Evolutionary conservation across 805 yeast genomes (phyloP).

Genomic region (Saccharomycopsis fibuligera): DNA sequence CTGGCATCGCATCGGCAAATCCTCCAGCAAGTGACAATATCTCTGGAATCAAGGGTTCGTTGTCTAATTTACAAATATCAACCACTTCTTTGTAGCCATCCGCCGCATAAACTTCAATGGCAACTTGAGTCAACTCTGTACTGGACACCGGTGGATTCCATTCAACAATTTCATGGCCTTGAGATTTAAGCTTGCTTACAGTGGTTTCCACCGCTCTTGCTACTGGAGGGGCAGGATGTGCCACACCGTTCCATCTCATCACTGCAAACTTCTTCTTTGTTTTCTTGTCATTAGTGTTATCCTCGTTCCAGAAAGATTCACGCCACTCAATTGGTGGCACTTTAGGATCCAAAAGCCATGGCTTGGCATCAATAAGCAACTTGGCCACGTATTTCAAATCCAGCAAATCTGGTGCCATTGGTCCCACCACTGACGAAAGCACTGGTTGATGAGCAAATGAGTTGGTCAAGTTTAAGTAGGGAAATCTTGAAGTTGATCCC

Average conservation of each 20-base stretch:
- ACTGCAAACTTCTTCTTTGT: slow-evolving; percentile 42
- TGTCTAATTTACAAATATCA: slow-evolving; percentile 26
- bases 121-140: slow-evolving; percentile 25
- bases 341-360: slow-evolving; percentile 46
- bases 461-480: slow-evolving; percentile 25
- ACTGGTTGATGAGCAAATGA: slow-evolving; percentile 30
- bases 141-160: slow-evolving; percentile 34
- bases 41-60: slow-evolving; percentile 31
- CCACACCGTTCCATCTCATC: slow-evolving; percentile 37
- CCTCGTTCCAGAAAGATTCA: slow-evolving; percentile 10
- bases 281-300: slow-evolving; percentile 26
- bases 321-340: slow-evolving; percentile 48
- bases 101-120: slow-evolving; percentile 29
- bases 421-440: slow-evolving; percentile 33
- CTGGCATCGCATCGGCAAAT: not conserved
- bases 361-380: slow-evolving; percentile 33
- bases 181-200: slow-evolving; percentile 24
- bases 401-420: slow-evolving; percentile 28
- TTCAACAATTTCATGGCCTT: slow-evolving; percentile 39
- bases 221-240: slow-evolving; percentile 53
- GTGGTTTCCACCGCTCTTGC: slow-evolving; percentile 36
- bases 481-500: slow-evolving; percentile 52
- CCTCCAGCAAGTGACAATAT: slow-evolving; percentile 26
- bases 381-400: slow-evolving; percentile 32
- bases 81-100: slow-evolving; percentile 32